Evolutionary conservation across 23 red algal genomes (phyloP).

Genomic region (Chondrus crispus): DNA sequence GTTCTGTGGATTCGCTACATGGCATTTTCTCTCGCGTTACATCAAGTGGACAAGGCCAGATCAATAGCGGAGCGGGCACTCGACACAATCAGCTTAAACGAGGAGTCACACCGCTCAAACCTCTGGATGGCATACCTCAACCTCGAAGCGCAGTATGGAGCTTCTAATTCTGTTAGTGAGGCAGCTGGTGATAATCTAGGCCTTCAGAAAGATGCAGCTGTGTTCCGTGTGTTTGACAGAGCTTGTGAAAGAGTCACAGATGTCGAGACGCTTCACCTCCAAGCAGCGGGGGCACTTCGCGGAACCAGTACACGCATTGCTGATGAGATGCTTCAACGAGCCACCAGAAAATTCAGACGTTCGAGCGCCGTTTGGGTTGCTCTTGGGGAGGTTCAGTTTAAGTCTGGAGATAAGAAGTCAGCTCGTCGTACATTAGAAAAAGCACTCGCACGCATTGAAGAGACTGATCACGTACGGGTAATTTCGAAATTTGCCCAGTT

Average conservation of each 20-base stretch:
- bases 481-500: slow-evolving; percentile 86
- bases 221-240: slow-evolving; percentile 71
- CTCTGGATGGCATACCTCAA: slow-evolving; percentile 96
- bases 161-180: slow-evolving; percentile 9
- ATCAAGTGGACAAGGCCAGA: slow-evolving; percentile 72
- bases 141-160: slow-evolving; percentile 73
- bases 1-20: slow-evolving; percentile 92
- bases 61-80: slow-evolving; percentile 82
- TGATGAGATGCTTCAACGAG: slow-evolving; percentile 60
- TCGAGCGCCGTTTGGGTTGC: slow-evolving; percentile 74
- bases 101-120: slow-evolving; percentile 60
- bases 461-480: slow-evolving; percentile 58
- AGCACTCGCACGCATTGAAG: slow-evolving; percentile 65
- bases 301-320: slow-evolving; percentile 7
- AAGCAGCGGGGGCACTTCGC: slow-evolving; percentile 41
- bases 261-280: slow-evolving; percentile 64
- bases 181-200: slow-evolving; percentile 29
- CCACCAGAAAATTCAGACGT: slow-evolving; percentile 38
- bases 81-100: slow-evolving; percentile 55
- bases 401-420: slow-evolving; percentile 4
- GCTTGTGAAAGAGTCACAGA: slow-evolving; percentile 65
- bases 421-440: slow-evolving; percentile 68
- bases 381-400: slow-evolving; percentile 37
- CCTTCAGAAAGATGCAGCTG: slow-evolving; percentile 41
- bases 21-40: slow-evolving; percentile 72